Base-by-base conservation (phyloP, 192 early-diverging fungal species). In the Backusella mclennaniae region DNA sequence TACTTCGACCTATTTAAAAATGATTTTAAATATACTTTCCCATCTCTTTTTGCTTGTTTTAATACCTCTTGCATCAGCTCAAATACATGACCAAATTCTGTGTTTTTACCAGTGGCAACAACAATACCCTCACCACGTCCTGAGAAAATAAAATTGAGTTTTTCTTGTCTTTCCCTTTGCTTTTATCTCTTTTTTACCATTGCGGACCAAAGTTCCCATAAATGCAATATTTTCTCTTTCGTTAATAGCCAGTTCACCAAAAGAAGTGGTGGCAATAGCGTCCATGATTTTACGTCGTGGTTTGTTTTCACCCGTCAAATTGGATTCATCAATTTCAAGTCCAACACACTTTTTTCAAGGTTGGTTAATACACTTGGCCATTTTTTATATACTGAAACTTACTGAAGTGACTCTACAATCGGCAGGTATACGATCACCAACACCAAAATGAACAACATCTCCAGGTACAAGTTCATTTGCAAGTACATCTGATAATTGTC, bases 11-110 rank as follows among this genome's bases (percentile, higher is more conserved):
- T 90, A 33, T 33, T 33, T 33, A 33, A 33, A 33, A 2, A 3
- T 33, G 33, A 33, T 33, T 33, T 33, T 33, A 33, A 33, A 33
- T 33, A 15, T 21, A 2, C 11, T 29, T 53, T 26, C 17, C 9
- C 29, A 35, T 31, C 12, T 69, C 31, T 38, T 3, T 17, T 23
- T 49, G 31, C 19, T 36, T 23, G 0, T 35, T 15, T 17, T 14
- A 1, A 33, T 53, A 93, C 95, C 71, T 97, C 96, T 82, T 94
- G 93, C 92, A 98, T 93, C 92, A 98, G 93, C 7, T 86, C 87
- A 82, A 97, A 96, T 49, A 99, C 96, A 42, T 89, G 85, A n/a
- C 96, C 97, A 87, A 97, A 96, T 83, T 98, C 97, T 1, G 96
- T 99, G 26, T 93, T 82, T 46, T 92, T 92, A 19, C 94, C 96